Base-by-base conservation (phyloP, 139 green algal species). In the Tetradesmus obliquus region DNA sequence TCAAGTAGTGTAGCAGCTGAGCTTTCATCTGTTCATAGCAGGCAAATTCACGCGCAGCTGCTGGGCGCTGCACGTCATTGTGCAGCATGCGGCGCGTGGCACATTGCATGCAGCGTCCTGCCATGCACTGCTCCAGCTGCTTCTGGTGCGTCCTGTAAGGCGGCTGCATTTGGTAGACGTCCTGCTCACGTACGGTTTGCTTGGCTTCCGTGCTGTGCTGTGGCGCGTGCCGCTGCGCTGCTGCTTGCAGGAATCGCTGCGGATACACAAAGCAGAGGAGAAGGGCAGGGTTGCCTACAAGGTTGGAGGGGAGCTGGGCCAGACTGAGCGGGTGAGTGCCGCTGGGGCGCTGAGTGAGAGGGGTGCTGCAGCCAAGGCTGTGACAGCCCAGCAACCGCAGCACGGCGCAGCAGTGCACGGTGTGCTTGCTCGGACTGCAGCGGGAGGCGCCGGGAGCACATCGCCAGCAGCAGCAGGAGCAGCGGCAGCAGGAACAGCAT, bases 241-340 rank as follows among this genome's bases (percentile, higher is more conserved):
- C n/a, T 88, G 7, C 4, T 45, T 60, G 69, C 45, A 89, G 87
- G 83, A 86, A 58, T 66, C 71, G 9, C 84, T 95, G 87, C 82
- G 87, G 7, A 91, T 98, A 58, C 95, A 97, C 55, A 93, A 91
- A 24, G 97, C 97, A 60, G 92, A 95, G 53, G 97, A 98, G 79
- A 17, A 96, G 45, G 97, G 97, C 12, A 92, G 95, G 55, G 95
- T 95, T 32, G 97, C 97, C 3, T 98, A 97, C 95, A 93, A 92
- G 57, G 93, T 95, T 1, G 94, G 93, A 53, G 89, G 87, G 0
- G 55, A 66, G 0, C 66, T 94, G 3, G 92, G 93, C 7, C 84
- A 89, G 17, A 83, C 93, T 15, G 93, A 96, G 62, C 86, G 88
- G 91, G 95, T 95, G 79, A 84, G 92, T 88, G 32, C 7, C 20